Conservation (phyloP, 2,329 filamentous ascomycete species). For the Trichoderma polysporum region DNA sequence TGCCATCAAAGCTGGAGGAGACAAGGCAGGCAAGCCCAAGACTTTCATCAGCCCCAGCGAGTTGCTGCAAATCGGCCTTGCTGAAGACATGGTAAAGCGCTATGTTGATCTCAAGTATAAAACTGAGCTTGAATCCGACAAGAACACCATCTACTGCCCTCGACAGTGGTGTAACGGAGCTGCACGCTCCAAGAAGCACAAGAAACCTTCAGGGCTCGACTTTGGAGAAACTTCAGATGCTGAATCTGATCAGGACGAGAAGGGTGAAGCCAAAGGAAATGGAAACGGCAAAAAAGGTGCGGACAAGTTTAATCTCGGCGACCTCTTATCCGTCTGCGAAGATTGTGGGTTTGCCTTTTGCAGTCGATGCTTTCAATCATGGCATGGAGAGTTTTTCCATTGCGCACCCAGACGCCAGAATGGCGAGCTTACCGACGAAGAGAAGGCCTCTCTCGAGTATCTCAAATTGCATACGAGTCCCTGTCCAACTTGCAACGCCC, state of each 20-base stretch:
- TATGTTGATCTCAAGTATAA: constrained; percentile 92
- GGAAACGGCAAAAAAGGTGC: constrained; percentile 26
- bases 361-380: constrained; percentile 65
- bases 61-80: constrained; percentile 72
- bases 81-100: constrained; percentile 72
- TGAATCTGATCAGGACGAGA: constrained; percentile 39
- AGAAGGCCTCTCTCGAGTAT: constrained; percentile 84
- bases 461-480: constrained; percentile 77
- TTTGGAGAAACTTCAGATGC: constrained; percentile 57
- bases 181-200: constrained; percentile 72
- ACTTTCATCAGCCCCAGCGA: constrained; percentile 77
- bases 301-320: constrained; percentile 47
- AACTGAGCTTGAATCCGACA: constrained; percentile 86
- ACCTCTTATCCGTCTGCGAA: constrained; percentile 80
- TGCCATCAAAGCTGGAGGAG: constrained; percentile 20
- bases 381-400: constrained; percentile 83
- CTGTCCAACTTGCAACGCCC: constrained; percentile 83
- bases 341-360: constrained; percentile 92
- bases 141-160: constrained; percentile 88
- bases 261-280: constrained; percentile 21
- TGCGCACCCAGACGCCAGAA: constrained; percentile 66
- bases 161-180: constrained; percentile 90
- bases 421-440: constrained; percentile 76
- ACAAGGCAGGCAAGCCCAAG: constrained; percentile 54
- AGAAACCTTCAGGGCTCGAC: constrained; percentile 66